Percentiles rank a stretch among this genome's conserved stretches.
phyloP scores from a whole-genome alignment of 768 basidiomycete genomes.

The Daedaleopsis nitida region DNA sequence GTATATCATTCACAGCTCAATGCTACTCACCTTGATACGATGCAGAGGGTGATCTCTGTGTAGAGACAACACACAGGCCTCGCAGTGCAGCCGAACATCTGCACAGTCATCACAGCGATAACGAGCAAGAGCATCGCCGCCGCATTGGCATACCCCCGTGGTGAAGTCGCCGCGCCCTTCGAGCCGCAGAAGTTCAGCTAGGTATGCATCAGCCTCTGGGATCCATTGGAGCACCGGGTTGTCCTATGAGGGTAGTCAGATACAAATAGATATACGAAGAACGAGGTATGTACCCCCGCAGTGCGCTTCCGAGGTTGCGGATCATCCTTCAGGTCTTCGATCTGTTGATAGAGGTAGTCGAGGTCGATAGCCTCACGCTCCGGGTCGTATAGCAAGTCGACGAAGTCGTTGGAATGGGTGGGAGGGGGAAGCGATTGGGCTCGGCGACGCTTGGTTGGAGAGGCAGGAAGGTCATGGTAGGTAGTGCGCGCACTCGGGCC shows the following conservation, averaged over 20 bases:
- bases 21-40: constrained; percentile 21
- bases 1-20: background rate
- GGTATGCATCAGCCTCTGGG: background rate
- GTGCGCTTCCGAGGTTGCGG: background rate
- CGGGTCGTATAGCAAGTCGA: background rate
- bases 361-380: background rate
- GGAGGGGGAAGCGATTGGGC: background rate
- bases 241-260: background rate
- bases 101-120: background rate
- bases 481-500: background rate
- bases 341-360: background rate
- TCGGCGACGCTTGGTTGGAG: background rate
- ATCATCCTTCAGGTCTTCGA: background rate
- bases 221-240: constrained; percentile 4
- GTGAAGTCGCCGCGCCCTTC: constrained; percentile 8
- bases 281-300: background rate
- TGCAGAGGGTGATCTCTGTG: constrained; percentile 22
- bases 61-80: background rate
- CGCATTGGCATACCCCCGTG: background rate
- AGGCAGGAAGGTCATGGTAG: background rate
- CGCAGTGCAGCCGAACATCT: background rate
- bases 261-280: too few relatives aligned
- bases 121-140: background rate
- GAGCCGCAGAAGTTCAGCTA: constrained; percentile 7
- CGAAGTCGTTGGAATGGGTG: background rate